Evolutionary conservation across 371 early-diverging fungal species (phyloP), one percentile per base, ranked within the genome.

Genomic region (Actinomortierella ambigua): DNA sequence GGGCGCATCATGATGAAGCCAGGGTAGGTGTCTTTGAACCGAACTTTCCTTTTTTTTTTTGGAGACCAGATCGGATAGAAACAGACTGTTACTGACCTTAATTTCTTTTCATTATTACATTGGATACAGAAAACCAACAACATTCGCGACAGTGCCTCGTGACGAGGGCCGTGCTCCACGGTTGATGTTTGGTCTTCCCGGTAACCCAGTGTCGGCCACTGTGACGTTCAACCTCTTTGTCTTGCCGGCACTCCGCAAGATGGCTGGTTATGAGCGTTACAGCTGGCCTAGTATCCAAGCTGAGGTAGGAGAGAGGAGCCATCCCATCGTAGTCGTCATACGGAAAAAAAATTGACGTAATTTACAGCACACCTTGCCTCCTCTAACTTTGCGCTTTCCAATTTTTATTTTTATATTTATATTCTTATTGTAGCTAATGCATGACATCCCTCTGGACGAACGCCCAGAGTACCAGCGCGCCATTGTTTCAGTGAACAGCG

Each of bases 1-100:
- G 96, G 96, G 0, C 84, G 96, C 3, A 90, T 97, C n/a, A 64
- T 81, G 55, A 90, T 97, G 90, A 96, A 95, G 69, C 98, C 98
- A 23, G 95, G 93, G 84, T 88, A 81, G 55, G 55, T 34, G 34
- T 6, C 34, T 39, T 43, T 3, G 3, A 13, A 52, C 8, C 39
- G 55, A 18, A n/a, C 11, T 7, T 6, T 1, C 3, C 3, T 20
- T 26, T 18, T 39, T 2, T 40, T 27, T 18, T 27, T 34, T 47
- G 26, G 8, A 41, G 15, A 41, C 4, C 44, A 44, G 13, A n/a
- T 13, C 15, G 20, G 4, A 44, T 20, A 44, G 44, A n/a, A 44
- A 44, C 13, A 13, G 15, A 6, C 6, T 20, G 3, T 20, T n/a
- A n/a, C n/a, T n/a, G n/a, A 6, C 15, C 4, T n/a, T n/a, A 44